Percentiles rank a stretch among this genome's conserved stretches.
phyloP scores from a whole-genome alignment of 257 asterid genomes.

The Datura wrightii region DNA sequence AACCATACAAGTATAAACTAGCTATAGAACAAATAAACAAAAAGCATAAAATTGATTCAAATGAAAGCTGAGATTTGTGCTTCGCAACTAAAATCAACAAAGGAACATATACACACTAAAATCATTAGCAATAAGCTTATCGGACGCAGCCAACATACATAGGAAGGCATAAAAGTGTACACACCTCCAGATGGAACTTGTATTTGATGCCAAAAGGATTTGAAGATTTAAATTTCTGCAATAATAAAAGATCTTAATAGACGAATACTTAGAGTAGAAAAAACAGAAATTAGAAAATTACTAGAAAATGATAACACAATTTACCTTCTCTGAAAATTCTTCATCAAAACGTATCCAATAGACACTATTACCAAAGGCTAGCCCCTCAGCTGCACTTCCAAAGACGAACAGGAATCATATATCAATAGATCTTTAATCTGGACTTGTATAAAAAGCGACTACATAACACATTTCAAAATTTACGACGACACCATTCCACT shows the following conservation, averaged over 20 bases:
- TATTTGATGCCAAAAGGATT: slow-evolving; percentile 93
- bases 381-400: slow-evolving; percentile 81
- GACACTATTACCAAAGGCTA: slow-evolving; percentile 87
- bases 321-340: slow-evolving; percentile 77
- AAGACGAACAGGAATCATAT: not conserved
- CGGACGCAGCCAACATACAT: not conserved
- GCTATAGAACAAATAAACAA: not conserved
- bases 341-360: slow-evolving; percentile 87
- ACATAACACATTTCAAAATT: not conserved
- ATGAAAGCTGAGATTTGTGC: not conserved
- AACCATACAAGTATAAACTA: not conserved
- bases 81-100: slow-evolving; percentile 9
- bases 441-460: not conserved
- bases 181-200: slow-evolving; percentile 92
- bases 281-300: not conserved
- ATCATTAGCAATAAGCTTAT: not conserved
- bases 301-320: not conserved
- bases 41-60: not conserved
- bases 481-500: not conserved
- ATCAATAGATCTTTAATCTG: slow-evolving; percentile 28
- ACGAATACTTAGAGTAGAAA: not conserved
- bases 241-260: slow-evolving; percentile 30
- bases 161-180: slow-evolving; percentile 32
- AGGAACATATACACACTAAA: not conserved
- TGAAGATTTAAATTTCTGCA: slow-evolving; percentile 85